Evolutionary conservation across 2,329 filamentous ascomycete species (phyloP).

Genomic region (Aurifilum marmelostoma): DNA sequence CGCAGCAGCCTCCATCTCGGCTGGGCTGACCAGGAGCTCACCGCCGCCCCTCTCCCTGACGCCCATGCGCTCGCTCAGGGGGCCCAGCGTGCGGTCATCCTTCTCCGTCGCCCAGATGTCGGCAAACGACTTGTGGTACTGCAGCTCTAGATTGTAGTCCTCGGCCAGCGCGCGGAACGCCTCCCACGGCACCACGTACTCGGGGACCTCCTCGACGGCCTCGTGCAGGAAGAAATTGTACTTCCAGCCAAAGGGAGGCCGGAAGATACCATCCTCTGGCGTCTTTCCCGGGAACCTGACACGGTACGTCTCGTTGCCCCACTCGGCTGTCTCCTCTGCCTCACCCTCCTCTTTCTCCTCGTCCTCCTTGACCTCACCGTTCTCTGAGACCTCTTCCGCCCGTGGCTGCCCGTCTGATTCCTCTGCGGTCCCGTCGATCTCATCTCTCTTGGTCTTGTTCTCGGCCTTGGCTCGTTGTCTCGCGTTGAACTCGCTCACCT

Average conservation of each 20-base stretch:
- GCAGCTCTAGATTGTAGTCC: conserved; percentile 93
- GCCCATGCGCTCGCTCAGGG: conserved; percentile 92
- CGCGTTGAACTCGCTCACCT: conserved; percentile 77
- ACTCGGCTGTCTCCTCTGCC: conserved; percentile 70
- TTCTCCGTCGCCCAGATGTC: conserved; percentile 94
- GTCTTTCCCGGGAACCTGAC: conserved; percentile 86
- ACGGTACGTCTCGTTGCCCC: conserved; percentile 92
- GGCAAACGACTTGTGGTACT: conserved; percentile 88
- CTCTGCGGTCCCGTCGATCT: conserved; percentile 28
- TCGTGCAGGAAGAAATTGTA: conserved; percentile 97
- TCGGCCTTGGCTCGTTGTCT: conserved; percentile 47
- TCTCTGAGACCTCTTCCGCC: conserved; percentile 38
- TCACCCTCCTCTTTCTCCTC: conserved; percentile 63
- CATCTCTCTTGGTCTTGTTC: conserved; percentile 36
- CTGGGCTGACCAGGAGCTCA: conserved; percentile 71
- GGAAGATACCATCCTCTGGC: conserved; percentile 85
- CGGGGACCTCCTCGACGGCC: conserved; percentile 92
- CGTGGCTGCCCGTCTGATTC: conserved; percentile 37
- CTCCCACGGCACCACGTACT: conserved; percentile 98
- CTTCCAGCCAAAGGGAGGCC: conserved; percentile 95
- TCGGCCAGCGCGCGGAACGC: conserved; percentile 94
- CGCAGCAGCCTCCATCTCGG: conserved; percentile 89
- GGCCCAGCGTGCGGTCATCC: conserved; percentile 78
- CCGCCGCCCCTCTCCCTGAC: conserved; percentile 74
- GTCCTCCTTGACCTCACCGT: conserved; percentile 50